Evolutionary conservation across 139 green algal genomes (phyloP), one percentile per base, ranked within the genome.

Genomic region (Tetradesmus obliquus): DNA sequence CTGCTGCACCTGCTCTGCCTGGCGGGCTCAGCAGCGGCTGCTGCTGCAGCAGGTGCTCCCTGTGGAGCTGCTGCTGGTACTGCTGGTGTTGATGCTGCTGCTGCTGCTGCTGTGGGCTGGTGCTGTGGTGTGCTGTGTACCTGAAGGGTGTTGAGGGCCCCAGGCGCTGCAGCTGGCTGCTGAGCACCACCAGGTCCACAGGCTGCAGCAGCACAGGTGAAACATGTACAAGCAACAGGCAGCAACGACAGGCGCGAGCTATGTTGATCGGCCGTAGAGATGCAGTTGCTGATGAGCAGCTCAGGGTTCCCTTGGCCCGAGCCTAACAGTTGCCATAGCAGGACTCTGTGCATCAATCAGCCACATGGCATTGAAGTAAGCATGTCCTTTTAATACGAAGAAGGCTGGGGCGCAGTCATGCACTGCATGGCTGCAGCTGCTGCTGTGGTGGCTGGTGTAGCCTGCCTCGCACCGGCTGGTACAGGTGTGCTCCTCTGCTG

Each of bases 161-260:
- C 84, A 88, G 32, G 3, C 84, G 84, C 84, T 79, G 84, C 22
- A 88, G 84, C 84, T 88, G 84, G 32, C 84, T 88, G 57, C 66
- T 66, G 20, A 88, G 57, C n/a, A 88, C 84, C 15, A 88, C 84
- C 83, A 88, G 24, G 55, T 88, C 55, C 32, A 88, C 83, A 58
- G 83, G 83, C 83, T 88, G 83, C 55, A 87, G 82, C 17, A 24
- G 66, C 66, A 71, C 10, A 19, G 60, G 60, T 13, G 19, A 3
- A 71, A 71, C 60, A 71, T 10, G 7, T 19, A 71, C 2, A 19
- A 86, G 5, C 53, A 5, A 17, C 7, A 12, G 24, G 32, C 55
- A 84, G 32, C 19, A 10, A 84, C 0, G 32, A 84, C 9, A 5
- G 6, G n/a, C 13, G 9, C 1, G 10, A 15, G 15, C 10, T 32